These are phyloP conservation scores for Acanthamoeba royreba DNA, from an alignment of 208 protist genomes.

Conservation along the genomic window DNA sequence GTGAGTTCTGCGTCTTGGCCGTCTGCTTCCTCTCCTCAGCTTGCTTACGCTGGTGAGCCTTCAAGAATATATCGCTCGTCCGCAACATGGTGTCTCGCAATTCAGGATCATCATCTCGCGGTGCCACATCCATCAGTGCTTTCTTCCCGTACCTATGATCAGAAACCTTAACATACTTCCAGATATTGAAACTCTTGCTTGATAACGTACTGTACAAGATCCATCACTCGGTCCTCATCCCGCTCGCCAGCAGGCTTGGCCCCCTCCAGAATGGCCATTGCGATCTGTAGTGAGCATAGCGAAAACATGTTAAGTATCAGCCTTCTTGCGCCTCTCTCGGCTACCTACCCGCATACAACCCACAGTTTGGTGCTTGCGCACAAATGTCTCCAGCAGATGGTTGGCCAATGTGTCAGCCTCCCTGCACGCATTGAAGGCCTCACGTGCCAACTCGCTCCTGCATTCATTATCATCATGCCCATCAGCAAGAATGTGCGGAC, in stretches of 20 bases:
- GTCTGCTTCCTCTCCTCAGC: not conserved
- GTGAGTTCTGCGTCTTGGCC: too few species aligned
- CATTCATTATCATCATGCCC: not conserved
- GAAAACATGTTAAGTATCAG: too few species aligned
- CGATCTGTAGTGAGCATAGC: too few species aligned
- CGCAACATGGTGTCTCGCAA: not conserved
- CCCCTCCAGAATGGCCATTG: not conserved
- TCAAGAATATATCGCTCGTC: not conserved
- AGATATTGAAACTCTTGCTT: too few species aligned
- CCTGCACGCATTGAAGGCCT: not conserved
- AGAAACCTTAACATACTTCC: not conserved
- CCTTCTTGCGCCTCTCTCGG: too few species aligned
- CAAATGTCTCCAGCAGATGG: not conserved
- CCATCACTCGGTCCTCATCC: not conserved
- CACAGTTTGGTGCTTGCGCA: not conserved
- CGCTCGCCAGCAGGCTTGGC: not conserved
- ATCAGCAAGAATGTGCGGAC: too few species aligned
- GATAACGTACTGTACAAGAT: not conserved
- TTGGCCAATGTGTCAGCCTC: not conserved
- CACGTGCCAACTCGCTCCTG: not conserved
- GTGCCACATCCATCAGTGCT: not conserved
- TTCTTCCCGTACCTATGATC: not conserved
- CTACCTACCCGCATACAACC: not conserved
- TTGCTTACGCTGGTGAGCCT: not conserved
- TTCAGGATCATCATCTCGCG: not conserved